Conservation (phyloP, 306 rosid species). For the Malus domestica region ASM211411v1 NC_041805.1:1806501-1807000, state of each 20-base stretch:
- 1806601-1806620: slow-evolving; percentile 50
- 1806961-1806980: background rate
- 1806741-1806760: slow-evolving; percentile 30
- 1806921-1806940: background rate
- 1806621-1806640: slow-evolving; percentile 53
- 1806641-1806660: slow-evolving; percentile 52
- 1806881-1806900: no score
- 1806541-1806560: slow-evolving; percentile 45
- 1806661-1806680: slow-evolving; percentile 49
- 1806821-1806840: no score
- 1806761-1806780: slow-evolving; percentile 43
- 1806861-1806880: slow-evolving; percentile 6
- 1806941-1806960: background rate
- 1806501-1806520: slow-evolving; percentile 52
- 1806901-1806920: background rate
- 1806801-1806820: slow-evolving; percentile 5
- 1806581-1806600: slow-evolving; percentile 60
- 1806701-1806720: slow-evolving; percentile 44
- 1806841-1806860: no score
- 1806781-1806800: slow-evolving; percentile 45
- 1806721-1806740: no score
- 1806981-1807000: background rate
- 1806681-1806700: slow-evolving; percentile 48
- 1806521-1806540: slow-evolving; percentile 69
- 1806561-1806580: slow-evolving; percentile 54